Percentiles rank a stretch among this genome's conserved stretches.
Conservation (phyloP, 163 green algal genomes). For the Smithsoniella earleae region DNA sequence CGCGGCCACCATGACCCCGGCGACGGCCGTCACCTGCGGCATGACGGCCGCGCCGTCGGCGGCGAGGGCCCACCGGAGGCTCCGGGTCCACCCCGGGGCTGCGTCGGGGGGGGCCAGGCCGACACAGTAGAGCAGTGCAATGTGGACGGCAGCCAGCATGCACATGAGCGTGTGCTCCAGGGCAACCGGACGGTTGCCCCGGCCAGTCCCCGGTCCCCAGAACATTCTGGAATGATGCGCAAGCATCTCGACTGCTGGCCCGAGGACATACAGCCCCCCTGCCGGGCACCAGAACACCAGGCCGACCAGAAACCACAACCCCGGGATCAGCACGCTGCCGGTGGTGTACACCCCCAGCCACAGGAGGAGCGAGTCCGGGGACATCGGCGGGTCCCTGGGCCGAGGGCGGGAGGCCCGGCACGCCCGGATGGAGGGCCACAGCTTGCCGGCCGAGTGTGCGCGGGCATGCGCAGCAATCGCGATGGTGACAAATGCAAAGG, state of each 20-base stretch:
- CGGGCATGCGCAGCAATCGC: slow-evolving; percentile 1
- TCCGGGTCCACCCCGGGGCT: too few species aligned
- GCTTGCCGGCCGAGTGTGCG: neutral
- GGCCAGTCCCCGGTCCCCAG: too few species aligned
- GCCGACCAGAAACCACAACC: slow-evolving; percentile 1
- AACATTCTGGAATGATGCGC: too few species aligned
- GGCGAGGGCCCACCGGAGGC: too few species aligned
- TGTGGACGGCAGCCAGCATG: neutral
- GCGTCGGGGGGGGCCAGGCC: neutral
- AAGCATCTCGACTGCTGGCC: neutral
- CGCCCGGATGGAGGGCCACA: neutral
- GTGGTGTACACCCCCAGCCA: neutral
- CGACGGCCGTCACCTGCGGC: neutral
- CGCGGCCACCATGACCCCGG: neutral
- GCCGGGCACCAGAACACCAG: neutral
- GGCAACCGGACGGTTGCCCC: too few species aligned
- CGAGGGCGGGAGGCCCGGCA: too few species aligned
- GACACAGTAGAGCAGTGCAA: neutral
- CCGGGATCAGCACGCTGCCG: neutral
- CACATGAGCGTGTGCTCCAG: neutral
- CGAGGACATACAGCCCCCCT: neutral
- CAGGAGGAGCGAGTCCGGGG: too few species aligned
- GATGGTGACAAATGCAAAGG: neutral
- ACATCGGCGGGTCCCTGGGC: neutral
- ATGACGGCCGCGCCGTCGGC: too few species aligned